Conservation (phyloP, 2,329 filamentous ascomycete species). For the Keithomyces neogunnii region DNA sequence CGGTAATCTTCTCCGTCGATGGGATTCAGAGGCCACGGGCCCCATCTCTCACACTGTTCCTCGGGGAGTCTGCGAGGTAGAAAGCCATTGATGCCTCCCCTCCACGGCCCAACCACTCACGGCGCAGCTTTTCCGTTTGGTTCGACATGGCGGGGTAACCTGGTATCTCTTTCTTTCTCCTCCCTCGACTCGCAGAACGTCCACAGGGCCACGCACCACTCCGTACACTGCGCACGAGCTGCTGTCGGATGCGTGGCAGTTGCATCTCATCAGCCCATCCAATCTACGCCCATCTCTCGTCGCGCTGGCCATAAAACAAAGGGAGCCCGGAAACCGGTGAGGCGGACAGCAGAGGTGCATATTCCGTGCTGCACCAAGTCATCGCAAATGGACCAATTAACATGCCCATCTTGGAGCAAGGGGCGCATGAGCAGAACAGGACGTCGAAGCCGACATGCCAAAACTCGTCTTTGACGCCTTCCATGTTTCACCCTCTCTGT, state of each 20-base stretch:
- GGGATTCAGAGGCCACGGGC: not conserved
- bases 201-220: not conserved
- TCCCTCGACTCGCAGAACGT: not conserved
- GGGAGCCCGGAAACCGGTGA: conserved; percentile 2
- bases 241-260: not conserved
- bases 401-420: not conserved
- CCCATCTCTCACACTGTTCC: not conserved
- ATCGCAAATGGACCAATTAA: conserved; percentile 4
- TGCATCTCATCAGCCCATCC: not conserved
- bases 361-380: conserved; percentile 3
- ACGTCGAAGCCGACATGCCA: not conserved
- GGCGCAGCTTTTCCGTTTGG: conserved; percentile 1
- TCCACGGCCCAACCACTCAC: not conserved
- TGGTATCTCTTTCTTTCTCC: not conserved
- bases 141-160: conserved; percentile 3
- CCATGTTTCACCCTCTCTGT: not conserved
- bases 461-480: not conserved
- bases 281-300: not conserved
- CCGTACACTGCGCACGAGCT: not conserved
- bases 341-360: conserved; percentile 1
- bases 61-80: not conserved
- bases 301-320: not conserved
- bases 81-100: not conserved
- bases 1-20: not conserved
- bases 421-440: not conserved